These are phyloP conservation scores for Staphylotrichum longicolle DNA, from an alignment of 495 filamentous ascomycete species.

Conservation along the genomic window DNA sequence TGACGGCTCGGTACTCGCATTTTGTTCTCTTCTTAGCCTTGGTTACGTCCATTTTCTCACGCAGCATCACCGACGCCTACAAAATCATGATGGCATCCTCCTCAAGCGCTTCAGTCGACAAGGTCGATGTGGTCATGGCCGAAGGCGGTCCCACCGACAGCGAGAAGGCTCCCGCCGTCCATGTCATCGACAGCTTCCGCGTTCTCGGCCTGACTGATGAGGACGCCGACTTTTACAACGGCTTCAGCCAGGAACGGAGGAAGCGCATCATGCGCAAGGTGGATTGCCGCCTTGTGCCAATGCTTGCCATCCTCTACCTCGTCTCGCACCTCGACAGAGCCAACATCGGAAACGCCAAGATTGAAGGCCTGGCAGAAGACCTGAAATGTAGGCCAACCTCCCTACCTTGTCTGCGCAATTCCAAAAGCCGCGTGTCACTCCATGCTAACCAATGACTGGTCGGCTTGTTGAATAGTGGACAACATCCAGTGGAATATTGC, in stretches of 20 bases:
- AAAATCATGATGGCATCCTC: not conserved
- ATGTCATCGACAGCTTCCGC: slow-evolving; percentile 4
- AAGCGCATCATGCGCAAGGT: not conserved
- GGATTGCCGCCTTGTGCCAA: not conserved
- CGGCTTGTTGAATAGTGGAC: not conserved
- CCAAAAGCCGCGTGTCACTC: too few relatives aligned
- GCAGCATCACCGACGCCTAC: too few relatives aligned
- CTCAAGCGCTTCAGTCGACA: not conserved
- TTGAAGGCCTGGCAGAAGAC: not conserved
- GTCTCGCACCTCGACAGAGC: slow-evolving; percentile 4
- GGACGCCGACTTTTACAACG: not conserved
- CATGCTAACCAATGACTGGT: too few relatives aligned
- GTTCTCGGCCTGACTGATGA: slow-evolving; percentile 2
- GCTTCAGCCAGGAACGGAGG: not conserved
- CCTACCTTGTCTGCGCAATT: too few relatives aligned
- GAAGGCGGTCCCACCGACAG: not conserved
- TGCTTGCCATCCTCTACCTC: not conserved
- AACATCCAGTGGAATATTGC: slow-evolving; percentile 2
- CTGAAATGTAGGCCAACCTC: not conserved
- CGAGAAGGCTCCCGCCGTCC: not conserved
- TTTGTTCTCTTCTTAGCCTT: too few relatives aligned
- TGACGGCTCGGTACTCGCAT: too few relatives aligned
- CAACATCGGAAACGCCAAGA: slow-evolving; percentile 5
- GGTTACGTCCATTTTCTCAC: too few relatives aligned
- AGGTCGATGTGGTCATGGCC: not conserved